Conservation (phyloP, 495 filamentous ascomycete species). For the Baudoinia panamericana region DNA sequence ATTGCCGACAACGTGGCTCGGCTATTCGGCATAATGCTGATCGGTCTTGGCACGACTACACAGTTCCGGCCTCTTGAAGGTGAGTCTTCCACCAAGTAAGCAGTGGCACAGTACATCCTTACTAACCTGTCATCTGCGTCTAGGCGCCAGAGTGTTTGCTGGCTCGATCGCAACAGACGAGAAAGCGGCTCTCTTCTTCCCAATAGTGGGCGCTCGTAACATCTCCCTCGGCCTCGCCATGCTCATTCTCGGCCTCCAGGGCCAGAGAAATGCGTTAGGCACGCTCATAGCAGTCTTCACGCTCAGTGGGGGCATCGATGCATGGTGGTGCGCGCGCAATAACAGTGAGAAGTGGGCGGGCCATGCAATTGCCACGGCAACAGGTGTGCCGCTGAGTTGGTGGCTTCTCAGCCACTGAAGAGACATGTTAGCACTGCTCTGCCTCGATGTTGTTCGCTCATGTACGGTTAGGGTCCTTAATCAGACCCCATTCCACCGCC, state of each 20-base stretch:
- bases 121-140: no score
- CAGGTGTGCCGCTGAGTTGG: not conserved
- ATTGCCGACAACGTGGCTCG: not conserved
- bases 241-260: not conserved
- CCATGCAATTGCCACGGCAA: not conserved
- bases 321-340: not conserved
- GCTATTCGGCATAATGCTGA: not conserved
- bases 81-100: no score
- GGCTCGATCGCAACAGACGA: not conserved
- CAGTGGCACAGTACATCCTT: no score
- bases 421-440: no score
- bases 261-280: not conserved
- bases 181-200: not conserved
- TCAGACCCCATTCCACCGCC: conserved; percentile 12
- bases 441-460: no score
- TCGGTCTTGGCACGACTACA: not conserved
- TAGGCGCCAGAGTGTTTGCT: not conserved
- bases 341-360: not conserved
- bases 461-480: conserved; percentile 5
- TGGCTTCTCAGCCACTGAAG: no score
- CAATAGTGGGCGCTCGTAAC: not conserved
- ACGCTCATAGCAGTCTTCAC: not conserved
- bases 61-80: not conserved
- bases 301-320: not conserved
- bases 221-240: not conserved